Base-by-base conservation (phyloP, 768 basidiomycete species). In the Termitomyces sp. region DNA sequence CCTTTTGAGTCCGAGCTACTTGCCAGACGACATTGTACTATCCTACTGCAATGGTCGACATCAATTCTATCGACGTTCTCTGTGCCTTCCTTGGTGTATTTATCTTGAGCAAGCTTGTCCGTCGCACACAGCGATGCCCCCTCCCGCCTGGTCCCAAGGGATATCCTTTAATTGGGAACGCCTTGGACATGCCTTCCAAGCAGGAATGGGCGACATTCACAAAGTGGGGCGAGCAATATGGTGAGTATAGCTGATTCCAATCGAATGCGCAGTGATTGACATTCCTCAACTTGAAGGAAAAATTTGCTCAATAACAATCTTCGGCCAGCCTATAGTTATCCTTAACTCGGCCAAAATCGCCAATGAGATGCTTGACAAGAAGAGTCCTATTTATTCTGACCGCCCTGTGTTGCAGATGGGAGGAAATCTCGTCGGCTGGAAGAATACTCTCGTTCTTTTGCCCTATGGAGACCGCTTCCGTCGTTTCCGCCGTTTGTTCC, bases 361-460 rank as follows among this genome's bases (percentile, higher is more conserved):
- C 18, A 70, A 75, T 60, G 84, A 87, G 56, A 78, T 89, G 74
- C 76, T 89, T 53, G 86, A 89, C 70, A 87, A 86, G 73, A 86
- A 86, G 66, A 85, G 84, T 62, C 76, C 83, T 32, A 79, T 83
- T 46, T 89, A 88, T 69, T 88, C 87, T 20, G 88, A 89, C 65
- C 83, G 88, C n/a, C 87, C 88, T 52, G 72, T 71, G 51, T 69
- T 81, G 15, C 77, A 79, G 59, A 81, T 83, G 83, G 83, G 77
- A 38, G 84, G 82, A 35, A 81, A 84, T 65, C 75, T 85, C 22
- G 77, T 82, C 35, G 84, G 84, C 44, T 85, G 84, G 84, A 84
- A 83, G 61, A 81, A 84, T 57, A 80, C 81, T 0, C 76, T 84
- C 32, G 82, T 80, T 22, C 76, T 85, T 49, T 69, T 84, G n/a